Evolutionary conservation across 1,139 yeast species (phyloP), one percentile per base, ranked within the genome.

Genomic region (Pichia sp.): DNA sequence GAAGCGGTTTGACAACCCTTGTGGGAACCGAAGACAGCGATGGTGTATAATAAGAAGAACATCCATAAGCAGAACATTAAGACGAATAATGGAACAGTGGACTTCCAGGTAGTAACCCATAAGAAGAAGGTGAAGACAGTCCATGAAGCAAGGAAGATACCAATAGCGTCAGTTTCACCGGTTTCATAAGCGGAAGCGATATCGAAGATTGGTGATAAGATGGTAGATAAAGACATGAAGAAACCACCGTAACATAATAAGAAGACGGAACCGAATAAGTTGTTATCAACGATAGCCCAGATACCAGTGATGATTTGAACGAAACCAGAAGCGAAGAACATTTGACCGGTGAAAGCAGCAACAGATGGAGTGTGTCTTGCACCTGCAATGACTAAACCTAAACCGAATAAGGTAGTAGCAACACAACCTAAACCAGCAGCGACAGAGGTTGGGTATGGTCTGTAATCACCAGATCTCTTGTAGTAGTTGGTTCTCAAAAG

Each of bases 261-360:
- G 28, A 70, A 65, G 8, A 70, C 70, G 4, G 70, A 71, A 34
- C 71, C 74, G 48, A 67, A 71, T 20, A 70, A 58, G 56, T 70
- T 70, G 51, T 85, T 86, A 44, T 77, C 70, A 42, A 77, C 72
- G 53, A 83, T 69, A 57, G 85, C 85, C 79, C 85, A 76, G 41
- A 80, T 60, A 32, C 91, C 91, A 19, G 85, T 81, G 51, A 81
- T 71, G 45, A 83, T 67, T 61, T 83, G 85, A 46, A 79, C 76
- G 33, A 75, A 71, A 38, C 91, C 91, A 21, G 90, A 86, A 40
- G 77, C 72, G 62, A 81, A 79, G 63, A 78, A 71, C 36, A 77
- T 73, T 38, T 75, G 65, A 38, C 79, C 72, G 21, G 76, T 71
- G 38, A 78, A 67, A 18, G 77, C 67, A 45, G 76, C 73, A 20